Evolutionary conservation across 108 stramenopile genomes (phyloP), one percentile per base, ranked within the genome.

Genomic region (Skeletonema grethae): DNA sequence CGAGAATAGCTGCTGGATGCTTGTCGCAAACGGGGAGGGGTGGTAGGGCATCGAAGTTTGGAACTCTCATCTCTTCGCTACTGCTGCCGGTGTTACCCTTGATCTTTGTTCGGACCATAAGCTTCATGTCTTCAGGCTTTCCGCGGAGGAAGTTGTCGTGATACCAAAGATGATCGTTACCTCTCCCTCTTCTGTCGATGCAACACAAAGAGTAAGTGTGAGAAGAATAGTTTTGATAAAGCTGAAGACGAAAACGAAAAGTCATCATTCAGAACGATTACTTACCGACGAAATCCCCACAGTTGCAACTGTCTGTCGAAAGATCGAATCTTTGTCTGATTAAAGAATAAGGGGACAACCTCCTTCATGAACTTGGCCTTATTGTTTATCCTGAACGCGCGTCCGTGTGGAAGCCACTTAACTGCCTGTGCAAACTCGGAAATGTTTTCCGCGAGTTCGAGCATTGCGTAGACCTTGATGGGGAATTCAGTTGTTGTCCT

Each of bases 291-390:
- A 34, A 34, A 43, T 7, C 20, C 43, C 45, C 45, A 65, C 46
- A 34, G 32, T 3, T 34, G 1, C 32, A 34, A 34, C 32, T 34
- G 32, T 5, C 32, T 5, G 32, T 34, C 4, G 32, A 34, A 34
- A 34, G 32, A 34, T 34, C 32, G 32, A 3, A 34, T 34, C 32
- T 34, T 34, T 34, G 43, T 24, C 2, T 84, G 75, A 57, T 84
- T 77, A 63, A 86, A 88, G 18, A 71, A 84, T n/a, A 38, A 38
- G 4, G 88, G 83, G 63, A 88, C 72, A 43, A 88, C 67, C 25
- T 72, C 61, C n/a, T 65, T 25, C 43, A 86, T 77, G 67, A 96
- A 94, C 0, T 34, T 56, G 15, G 76, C 71, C 10, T 72, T 15
- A 38, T 88, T 66, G 50, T 72, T 73, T 35, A 88, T 74, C 3